These are phyloP conservation scores for Metarhizium robertsii DNA, from an alignment of 2,329 filamentous ascomycete genomes.

Conservation along the genomic window DNA sequence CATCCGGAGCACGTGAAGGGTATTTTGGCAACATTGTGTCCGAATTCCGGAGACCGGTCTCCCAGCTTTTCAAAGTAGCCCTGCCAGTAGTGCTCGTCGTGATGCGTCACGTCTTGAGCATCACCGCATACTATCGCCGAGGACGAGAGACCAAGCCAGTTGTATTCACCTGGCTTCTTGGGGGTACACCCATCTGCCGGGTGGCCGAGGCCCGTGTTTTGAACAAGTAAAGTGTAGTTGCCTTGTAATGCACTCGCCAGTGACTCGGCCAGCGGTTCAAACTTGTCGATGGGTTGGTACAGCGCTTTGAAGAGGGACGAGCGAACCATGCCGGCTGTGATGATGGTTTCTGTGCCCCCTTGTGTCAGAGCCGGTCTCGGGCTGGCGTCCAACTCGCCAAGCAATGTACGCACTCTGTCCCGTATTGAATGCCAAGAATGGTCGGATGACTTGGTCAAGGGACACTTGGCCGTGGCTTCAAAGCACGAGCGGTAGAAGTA, in stretches of 20 bases:
- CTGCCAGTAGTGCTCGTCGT: neutral
- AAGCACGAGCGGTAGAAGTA: no score
- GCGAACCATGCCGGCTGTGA: slow-evolving; percentile 14
- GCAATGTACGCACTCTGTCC: slow-evolving; percentile 16
- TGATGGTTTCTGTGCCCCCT: slow-evolving; percentile 8
- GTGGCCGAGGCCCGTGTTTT: neutral
- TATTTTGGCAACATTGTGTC: no score
- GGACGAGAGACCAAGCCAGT: neutral
- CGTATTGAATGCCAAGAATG: slow-evolving; percentile 5
- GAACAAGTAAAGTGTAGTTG: neutral
- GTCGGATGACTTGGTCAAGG: neutral
- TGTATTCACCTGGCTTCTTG: neutral
- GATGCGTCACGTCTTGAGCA: neutral
- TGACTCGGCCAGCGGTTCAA: slow-evolving; percentile 1
- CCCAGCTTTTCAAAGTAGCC: no score
- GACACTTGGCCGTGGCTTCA: no score
- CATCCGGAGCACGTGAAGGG: no score
- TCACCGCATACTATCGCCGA: neutral
- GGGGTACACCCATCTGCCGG: neutral
- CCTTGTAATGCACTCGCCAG: slow-evolving; percentile 3
- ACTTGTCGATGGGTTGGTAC: slow-evolving; percentile 17
- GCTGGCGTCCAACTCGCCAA: slow-evolving; percentile 10
- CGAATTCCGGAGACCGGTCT: no score
- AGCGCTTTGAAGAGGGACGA: slow-evolving; percentile 14
- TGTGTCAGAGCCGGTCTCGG: slow-evolving; percentile 14